These are phyloP conservation scores for Lichenothelia convexa DNA, from an alignment of 495 filamentous ascomycete species.

Conservation along the genomic window DNA sequence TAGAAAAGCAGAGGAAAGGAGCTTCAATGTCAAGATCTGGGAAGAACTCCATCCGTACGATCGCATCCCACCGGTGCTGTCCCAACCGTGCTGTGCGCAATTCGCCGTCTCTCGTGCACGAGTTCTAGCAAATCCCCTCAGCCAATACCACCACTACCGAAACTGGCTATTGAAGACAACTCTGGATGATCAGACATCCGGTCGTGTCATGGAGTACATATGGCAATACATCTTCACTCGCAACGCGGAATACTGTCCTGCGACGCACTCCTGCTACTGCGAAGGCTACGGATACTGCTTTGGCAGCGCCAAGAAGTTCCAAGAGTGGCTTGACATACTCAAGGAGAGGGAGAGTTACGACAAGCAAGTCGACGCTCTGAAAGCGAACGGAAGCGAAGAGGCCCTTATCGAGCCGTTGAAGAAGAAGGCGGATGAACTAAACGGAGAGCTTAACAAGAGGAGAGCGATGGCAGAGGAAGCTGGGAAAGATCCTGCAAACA, in stretches of 20 bases:
- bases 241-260: conserved; percentile 38
- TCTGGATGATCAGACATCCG: conserved; percentile 36
- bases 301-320: conserved; percentile 35
- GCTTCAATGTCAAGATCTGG: not conserved
- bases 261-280: conserved; percentile 54
- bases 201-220: conserved; percentile 52
- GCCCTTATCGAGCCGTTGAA: too few relatives aligned
- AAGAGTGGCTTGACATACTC: conserved; percentile 32
- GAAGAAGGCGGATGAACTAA: too few relatives aligned
- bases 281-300: conserved; percentile 71
- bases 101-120: conserved; percentile 42
- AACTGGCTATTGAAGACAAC: conserved; percentile 44
- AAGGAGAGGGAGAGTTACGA: conserved; percentile 20
- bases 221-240: conserved; percentile 50
- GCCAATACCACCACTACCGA: conserved; percentile 36
- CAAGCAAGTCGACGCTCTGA: too few relatives aligned
- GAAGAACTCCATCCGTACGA: not conserved
- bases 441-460: too few relatives aligned
- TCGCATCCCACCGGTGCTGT: not conserved
- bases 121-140: conserved; percentile 28
- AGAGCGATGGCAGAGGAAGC: conserved; percentile 13
- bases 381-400: too few relatives aligned
- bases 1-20: conserved; percentile 21
- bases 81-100: conserved; percentile 51
- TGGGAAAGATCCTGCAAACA: too few relatives aligned